These are phyloP conservation scores for Verticillium isaacii DNA, from an alignment of 2,329 filamentous ascomycete species.

Conservation along the genomic window DNA sequence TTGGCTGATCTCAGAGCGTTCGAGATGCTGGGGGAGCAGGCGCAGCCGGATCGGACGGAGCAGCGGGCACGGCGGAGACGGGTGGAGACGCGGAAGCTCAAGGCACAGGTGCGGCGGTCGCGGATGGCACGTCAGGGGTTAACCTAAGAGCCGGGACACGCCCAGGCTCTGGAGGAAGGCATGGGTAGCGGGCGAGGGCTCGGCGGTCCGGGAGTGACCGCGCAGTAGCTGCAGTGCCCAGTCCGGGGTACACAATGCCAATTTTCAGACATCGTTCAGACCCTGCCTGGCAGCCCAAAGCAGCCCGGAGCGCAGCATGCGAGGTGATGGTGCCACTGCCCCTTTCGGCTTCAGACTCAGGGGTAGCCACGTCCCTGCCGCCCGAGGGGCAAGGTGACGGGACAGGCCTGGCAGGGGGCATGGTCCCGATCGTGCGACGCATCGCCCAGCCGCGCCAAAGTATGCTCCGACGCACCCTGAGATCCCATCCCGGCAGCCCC, in stretches of 20 bases:
- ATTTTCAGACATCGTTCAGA: not conserved
- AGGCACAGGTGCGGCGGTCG: conserved; percentile 29
- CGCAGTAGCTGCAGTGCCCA: not conserved
- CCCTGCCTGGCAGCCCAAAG: not conserved
- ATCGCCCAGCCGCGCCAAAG: not conserved
- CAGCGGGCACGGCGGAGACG: conserved; percentile 21
- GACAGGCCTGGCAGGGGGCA: too few relatives aligned
- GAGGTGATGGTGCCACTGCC: not conserved
- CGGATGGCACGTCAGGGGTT: not conserved
- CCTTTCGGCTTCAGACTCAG: not conserved
- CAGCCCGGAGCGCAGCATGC: not conserved
- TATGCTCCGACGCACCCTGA: too few relatives aligned
- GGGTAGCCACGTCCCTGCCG: not conserved
- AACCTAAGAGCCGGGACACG: not conserved
- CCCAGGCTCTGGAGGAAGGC: not conserved
- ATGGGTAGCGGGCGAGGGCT: not conserved
- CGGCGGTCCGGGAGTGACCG: not conserved
- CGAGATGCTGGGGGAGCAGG: conserved; percentile 36
- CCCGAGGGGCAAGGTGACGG: too few relatives aligned
- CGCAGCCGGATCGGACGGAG: conserved; percentile 14
- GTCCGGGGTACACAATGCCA: not conserved
- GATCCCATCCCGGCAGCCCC: too few relatives aligned
- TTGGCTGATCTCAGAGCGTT: conserved; percentile 49
- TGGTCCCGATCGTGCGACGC: too few relatives aligned
- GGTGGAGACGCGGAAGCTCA: conserved; percentile 27